phyloP scores from a whole-genome alignment of 2,329 filamentous ascomycete genomes.

The Paramyrothecium roridum region DNA sequence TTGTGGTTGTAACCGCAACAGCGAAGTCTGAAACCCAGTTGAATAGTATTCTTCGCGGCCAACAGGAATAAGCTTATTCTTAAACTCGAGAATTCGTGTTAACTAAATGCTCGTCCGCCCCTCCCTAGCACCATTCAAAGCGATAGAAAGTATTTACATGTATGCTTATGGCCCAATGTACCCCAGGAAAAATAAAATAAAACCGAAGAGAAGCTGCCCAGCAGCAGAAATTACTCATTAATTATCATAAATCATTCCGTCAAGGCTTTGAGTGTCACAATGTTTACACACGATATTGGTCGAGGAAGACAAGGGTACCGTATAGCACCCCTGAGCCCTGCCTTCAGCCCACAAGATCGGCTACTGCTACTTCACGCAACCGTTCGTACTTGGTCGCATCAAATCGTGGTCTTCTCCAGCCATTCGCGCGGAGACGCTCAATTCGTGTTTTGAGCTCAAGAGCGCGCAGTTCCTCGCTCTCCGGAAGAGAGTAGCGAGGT shows the following conservation, averaged over 20 bases:
- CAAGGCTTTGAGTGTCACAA: neutral
- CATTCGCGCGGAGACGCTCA: conserved; percentile 48
- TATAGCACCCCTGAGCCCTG: neutral
- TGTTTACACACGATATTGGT: no score
- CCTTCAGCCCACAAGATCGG: conserved; percentile 36
- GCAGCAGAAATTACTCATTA: neutral
- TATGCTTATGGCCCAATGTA: no score
- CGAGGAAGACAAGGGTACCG: neutral
- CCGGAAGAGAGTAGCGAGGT: conserved; percentile 11
- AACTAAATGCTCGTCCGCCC: no score
- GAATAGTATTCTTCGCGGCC: no score
- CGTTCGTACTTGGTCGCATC: conserved; percentile 50
- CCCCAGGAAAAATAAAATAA: no score
- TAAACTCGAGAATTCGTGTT: no score
- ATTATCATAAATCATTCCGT: neutral
- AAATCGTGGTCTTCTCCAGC: conserved; percentile 56
- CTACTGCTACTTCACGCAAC: conserved; percentile 47
- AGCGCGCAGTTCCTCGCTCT: conserved; percentile 30
- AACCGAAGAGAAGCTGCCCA: no score
- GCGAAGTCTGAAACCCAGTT: no score
- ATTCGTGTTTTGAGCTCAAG: conserved; percentile 49
- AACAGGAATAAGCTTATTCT: no score
- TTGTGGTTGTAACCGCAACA: no score
- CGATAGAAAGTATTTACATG: no score
- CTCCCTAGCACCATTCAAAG: no score